Evolutionary conservation across 2,329 filamentous ascomycete species (phyloP).

Genomic region (Ceratocystis cubensis): DNA sequence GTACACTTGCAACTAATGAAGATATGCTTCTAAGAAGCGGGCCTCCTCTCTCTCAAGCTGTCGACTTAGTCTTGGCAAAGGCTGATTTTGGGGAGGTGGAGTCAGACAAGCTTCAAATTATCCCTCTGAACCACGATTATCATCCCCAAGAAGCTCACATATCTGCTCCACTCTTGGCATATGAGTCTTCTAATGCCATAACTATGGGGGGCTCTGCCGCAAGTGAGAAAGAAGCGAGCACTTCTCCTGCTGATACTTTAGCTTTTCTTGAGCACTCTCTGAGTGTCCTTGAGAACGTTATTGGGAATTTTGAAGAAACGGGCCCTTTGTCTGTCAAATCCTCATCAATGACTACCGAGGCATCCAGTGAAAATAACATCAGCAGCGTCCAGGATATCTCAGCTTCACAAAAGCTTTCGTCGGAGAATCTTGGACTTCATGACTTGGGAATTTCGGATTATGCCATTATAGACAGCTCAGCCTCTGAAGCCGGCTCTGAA

Average conservation of each 20-base stretch:
- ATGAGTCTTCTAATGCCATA: neutral
- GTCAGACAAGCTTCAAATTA: neutral
- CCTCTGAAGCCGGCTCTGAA: constrained; percentile 16
- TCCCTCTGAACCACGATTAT: neutral
- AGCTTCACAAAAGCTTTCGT: constrained; percentile 9
- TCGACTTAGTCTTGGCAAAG: neutral
- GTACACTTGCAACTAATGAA: neutral
- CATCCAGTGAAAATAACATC: neutral
- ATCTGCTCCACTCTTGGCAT: neutral
- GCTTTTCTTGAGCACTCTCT: constrained; percentile 4
- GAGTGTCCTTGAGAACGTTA: constrained; percentile 2
- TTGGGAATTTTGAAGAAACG: neutral
- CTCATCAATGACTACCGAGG: neutral
- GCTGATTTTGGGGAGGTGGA: neutral
- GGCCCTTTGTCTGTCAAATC: neutral
- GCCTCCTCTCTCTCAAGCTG: too few relatives aligned
- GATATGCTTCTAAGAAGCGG: neutral
- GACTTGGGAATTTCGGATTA: neutral
- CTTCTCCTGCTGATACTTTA: neutral
- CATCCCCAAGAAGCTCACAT: neutral
- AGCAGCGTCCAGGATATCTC: constrained; percentile 13
- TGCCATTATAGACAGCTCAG: constrained; percentile 18
- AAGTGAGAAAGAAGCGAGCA: neutral
- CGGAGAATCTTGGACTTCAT: neutral
- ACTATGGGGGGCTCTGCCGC: neutral